A percentile compares a stretch with the other conserved stretches of the same genome.
These are phyloP conservation scores for Elsinoe necatrix DNA, from an alignment of 2,329 filamentous ascomycete genomes.

Conservation along the genomic window DNA sequence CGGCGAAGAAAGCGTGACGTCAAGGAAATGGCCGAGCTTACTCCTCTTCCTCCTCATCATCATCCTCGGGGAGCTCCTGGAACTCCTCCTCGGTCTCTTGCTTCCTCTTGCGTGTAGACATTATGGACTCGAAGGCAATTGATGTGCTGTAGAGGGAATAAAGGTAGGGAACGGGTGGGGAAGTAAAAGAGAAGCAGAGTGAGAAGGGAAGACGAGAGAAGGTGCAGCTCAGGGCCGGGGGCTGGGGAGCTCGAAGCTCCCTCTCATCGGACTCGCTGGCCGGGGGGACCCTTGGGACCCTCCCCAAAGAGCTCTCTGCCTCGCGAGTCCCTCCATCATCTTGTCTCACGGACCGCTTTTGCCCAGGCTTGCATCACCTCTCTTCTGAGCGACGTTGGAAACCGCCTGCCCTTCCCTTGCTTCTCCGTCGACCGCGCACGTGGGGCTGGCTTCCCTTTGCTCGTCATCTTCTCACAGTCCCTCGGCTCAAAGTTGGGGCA, in stretches of 20 bases:
- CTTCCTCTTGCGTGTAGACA: slow-evolving; percentile 39
- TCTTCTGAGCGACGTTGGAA: neutral
- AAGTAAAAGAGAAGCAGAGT: neutral
- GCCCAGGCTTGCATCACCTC: slow-evolving; percentile 9
- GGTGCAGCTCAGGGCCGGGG: slow-evolving; percentile 1
- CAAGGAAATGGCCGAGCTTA: slow-evolving; percentile 24
- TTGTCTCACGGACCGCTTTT: slow-evolving; percentile 10
- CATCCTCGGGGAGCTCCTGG: slow-evolving; percentile 36
- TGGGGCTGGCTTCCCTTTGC: neutral
- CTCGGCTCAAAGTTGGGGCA: neutral
- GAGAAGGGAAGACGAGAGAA: neutral
- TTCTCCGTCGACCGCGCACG: neutral
- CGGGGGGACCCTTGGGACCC: slow-evolving; percentile 11
- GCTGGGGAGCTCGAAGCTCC: neutral
- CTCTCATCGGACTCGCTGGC: slow-evolving; percentile 4
- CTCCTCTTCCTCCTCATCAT: slow-evolving; percentile 37
- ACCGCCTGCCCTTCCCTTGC: neutral
- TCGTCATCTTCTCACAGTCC: neutral
- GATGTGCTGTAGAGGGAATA: neutral
- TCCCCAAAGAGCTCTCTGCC: neutral
- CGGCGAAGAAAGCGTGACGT: slow-evolving; percentile 2
- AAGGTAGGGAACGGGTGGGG: neutral
- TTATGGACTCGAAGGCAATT: slow-evolving; percentile 12
- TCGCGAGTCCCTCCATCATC: neutral
- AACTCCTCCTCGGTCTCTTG: slow-evolving; percentile 37